These are phyloP conservation scores for Talaromyces sp. DNA, from an alignment of 2,329 filamentous ascomycete genomes.

Conservation along the genomic window DNA sequence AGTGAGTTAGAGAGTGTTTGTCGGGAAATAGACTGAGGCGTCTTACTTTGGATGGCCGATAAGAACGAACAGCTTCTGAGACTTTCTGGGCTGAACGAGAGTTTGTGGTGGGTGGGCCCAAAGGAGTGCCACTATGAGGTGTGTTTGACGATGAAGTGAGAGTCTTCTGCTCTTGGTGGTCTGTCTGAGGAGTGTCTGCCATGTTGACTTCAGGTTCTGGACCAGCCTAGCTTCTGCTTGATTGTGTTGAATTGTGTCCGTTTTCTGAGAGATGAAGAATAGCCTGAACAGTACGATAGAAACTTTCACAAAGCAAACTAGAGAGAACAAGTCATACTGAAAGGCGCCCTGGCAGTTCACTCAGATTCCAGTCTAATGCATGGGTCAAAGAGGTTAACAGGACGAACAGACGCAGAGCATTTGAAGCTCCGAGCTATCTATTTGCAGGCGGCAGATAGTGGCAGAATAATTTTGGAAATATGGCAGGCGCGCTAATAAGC, in stretches of 20 bases:
- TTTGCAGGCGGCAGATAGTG: constrained; percentile 8
- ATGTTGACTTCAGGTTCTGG: constrained; percentile 15
- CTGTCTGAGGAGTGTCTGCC: constrained; percentile 21
- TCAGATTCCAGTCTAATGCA: background rate
- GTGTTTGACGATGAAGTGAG: constrained; percentile 12
- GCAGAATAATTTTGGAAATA: constrained; percentile 14
- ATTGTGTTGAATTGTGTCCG: background rate
- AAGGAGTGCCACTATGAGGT: constrained; percentile 15
- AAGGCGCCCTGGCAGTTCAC: background rate
- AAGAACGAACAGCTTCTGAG: constrained; percentile 71
- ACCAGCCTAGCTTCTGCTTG: background rate
- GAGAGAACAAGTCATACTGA: background rate
- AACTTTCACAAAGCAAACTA: background rate
- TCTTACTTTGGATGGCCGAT: constrained; percentile 73
- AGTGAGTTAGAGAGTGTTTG: constrained; percentile 7
- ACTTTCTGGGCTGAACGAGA: constrained; percentile 59
- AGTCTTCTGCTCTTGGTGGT: constrained; percentile 15
- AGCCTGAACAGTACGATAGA: background rate
- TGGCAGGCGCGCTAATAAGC: background rate
- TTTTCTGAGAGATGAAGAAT: background rate
- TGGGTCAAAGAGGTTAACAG: background rate
- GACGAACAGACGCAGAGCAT: background rate
- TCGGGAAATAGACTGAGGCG: background rate
- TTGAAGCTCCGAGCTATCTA: constrained; percentile 3
- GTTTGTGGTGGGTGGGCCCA: constrained; percentile 12